Conservation (phyloP, 768 basidiomycete genomes). For the Pulveroboletus sp. region DNA sequence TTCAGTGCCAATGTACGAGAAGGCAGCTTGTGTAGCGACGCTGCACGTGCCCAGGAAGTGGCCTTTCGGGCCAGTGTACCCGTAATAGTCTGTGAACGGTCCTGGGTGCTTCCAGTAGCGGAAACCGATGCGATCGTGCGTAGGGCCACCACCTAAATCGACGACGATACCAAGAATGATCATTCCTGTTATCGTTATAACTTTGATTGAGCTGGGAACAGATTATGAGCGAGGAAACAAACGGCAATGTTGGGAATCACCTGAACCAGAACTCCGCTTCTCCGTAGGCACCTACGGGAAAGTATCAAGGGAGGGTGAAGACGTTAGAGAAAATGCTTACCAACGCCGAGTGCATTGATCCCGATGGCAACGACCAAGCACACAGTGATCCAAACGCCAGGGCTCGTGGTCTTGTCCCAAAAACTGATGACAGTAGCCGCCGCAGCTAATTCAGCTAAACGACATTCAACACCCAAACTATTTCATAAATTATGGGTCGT, state of each 20-base stretch:
- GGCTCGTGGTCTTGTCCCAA: slow-evolving; percentile 39
- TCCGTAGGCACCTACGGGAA: slow-evolving; percentile 35
- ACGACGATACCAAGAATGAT: slow-evolving; percentile 45
- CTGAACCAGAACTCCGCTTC: slow-evolving; percentile 51
- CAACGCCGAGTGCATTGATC: slow-evolving; percentile 43
- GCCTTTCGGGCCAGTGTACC: slow-evolving; percentile 41
- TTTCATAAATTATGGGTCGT: too few relatives aligned
- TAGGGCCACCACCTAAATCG: slow-evolving; percentile 54
- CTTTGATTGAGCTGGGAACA: slow-evolving; percentile 44
- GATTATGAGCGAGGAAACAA: background rate
- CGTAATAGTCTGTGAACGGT: slow-evolving; percentile 45
- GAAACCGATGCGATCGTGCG: slow-evolving; percentile 47
- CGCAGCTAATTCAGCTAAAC: slow-evolving; percentile 44
- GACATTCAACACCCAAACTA: slow-evolving; percentile 10
- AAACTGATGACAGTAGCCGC: slow-evolving; percentile 48
- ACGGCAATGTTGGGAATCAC: background rate
- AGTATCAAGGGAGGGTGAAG: background rate
- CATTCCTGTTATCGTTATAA: slow-evolving; percentile 43
- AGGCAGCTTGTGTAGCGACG: slow-evolving; percentile 56
- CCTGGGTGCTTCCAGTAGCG: slow-evolving; percentile 53
- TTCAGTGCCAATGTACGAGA: slow-evolving; percentile 59
- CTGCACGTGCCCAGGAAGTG: slow-evolving; percentile 50
- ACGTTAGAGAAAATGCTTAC: slow-evolving; percentile 10
- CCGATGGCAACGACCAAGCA: slow-evolving; percentile 47
- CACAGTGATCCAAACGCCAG: slow-evolving; percentile 50